phyloP scores from a whole-genome alignment of 2,329 filamentous ascomycete genomes.

The Trichocomaceae sp. region DNA sequence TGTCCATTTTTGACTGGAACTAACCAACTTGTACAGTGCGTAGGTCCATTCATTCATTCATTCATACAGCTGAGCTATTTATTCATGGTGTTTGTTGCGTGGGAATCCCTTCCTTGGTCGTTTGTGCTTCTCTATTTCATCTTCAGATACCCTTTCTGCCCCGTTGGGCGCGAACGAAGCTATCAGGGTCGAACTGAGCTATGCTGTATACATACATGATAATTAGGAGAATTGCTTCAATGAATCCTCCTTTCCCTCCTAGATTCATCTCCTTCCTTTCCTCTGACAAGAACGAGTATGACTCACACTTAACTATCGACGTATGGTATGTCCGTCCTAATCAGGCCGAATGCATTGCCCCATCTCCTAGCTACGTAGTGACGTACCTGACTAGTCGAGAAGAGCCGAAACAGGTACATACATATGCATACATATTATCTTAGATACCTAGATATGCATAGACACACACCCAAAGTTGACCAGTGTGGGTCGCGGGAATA shows the following conservation, averaged over 20 bases:
- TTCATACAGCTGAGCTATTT: not conserved
- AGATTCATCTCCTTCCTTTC: too few species aligned
- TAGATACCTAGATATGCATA: too few species aligned
- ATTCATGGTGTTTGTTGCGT: not conserved
- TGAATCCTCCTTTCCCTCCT: not conserved
- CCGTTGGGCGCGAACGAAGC: too few species aligned
- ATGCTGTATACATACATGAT: not conserved
- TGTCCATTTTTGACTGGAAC: constrained; percentile 37
- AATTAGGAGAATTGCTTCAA: not conserved
- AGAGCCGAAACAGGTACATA: not conserved
- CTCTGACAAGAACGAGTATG: not conserved
- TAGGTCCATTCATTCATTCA: not conserved
- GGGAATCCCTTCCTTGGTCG: not conserved
- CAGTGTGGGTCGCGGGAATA: too few species aligned
- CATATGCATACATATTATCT: too few species aligned
- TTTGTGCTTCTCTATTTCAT: not conserved
- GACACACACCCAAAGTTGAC: too few species aligned
- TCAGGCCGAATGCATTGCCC: not conserved
- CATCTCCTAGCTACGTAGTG: not conserved
- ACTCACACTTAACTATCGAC: not conserved
- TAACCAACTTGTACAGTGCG: constrained; percentile 1
- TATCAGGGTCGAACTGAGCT: not conserved
- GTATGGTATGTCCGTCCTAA: not conserved
- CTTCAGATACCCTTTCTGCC: not conserved
- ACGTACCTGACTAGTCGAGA: not conserved